Evolutionary conservation across 169 alveolate genomes (phyloP), one percentile per base, ranked within the genome.

Genomic region (Babesia ovata): DNA sequence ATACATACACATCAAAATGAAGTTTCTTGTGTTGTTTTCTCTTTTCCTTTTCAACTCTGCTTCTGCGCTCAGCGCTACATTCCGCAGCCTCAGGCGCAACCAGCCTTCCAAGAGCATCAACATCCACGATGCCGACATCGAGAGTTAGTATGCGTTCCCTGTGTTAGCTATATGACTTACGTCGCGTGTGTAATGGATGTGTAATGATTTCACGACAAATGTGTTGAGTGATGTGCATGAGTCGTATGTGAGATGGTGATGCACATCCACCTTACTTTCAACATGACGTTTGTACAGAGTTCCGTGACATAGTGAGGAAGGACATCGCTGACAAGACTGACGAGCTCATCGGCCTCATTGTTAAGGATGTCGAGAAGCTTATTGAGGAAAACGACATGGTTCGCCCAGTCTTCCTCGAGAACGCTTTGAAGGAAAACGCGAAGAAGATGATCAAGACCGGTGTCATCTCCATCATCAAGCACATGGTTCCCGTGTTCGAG

Each of bases 401-500:
- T 16, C 72, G 58, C 72, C 60, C 81, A 33, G 57, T 26, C 11
- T 71, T 63, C 72, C 33, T 53, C 26, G 77, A 39, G 42, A 21
- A 26, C 54, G 78, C 63, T 11, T 16, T 42, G 26, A 75, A 70
- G 60, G 61, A 54, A n/a, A 60, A 60, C 29, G 63, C 75, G 21
- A 83, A 83, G 67, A 54, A 46, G 70, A 36, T 75, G 21, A 56
- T 75, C 39, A 83, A 83, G 86, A 63, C 26, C 28, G 79, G 76
- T 33, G 63, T 74, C 59, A 33, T 83, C 7, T 21, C 67, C 42
- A 72, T 83, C 58, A 21, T 60, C 71, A 83, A 70, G 72, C 75
- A 70, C 65, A 19, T 75, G 75, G n/a, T 83, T 21, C 90, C 90
- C 54, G 46, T 83, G 45, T 69, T 83, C 33, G 90, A 73, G 56